Evolutionary conservation across 1,284 basidiomycete genomes (phyloP).

Genomic region (Thecaphora thlaspeos): DNA sequence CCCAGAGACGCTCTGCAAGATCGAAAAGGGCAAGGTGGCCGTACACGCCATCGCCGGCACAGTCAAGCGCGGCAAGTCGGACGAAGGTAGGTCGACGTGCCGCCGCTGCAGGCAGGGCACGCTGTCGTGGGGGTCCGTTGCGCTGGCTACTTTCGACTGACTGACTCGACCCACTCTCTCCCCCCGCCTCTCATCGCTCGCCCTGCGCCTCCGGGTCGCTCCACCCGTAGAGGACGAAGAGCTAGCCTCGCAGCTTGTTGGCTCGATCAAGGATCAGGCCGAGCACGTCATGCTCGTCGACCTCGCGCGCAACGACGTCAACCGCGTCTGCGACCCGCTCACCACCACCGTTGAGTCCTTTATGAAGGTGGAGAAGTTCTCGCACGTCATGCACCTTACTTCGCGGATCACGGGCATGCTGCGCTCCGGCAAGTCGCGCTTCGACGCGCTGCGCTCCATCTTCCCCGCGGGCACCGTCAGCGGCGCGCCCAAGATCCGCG

Average conservation of each 20-base stretch:
- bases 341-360: conserved; percentile 95
- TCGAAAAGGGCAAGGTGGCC: conserved; percentile 79
- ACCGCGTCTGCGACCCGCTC: conserved; percentile 89
- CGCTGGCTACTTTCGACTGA: no score
- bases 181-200: no score
- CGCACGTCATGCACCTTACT: conserved; percentile 96
- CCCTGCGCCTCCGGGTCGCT: no score
- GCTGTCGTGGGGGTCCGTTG: no score
- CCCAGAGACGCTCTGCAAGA: conserved; percentile 96
- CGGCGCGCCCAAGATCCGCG: conserved; percentile 97
- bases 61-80: conserved; percentile 71
- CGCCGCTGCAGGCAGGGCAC: no score
- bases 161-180: no score
- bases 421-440: conserved; percentile 79
- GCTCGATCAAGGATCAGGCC: conserved; percentile 89
- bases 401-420: conserved; percentile 88
- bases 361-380: conserved; percentile 93
- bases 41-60: conserved; percentile 99
- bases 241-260: conserved; percentile 72
- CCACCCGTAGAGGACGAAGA: conserved; percentile 73
- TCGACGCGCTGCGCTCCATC: conserved; percentile 97
- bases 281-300: conserved; percentile 99
- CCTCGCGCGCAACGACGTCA: conserved; percentile 97
- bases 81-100: conserved; percentile 3
- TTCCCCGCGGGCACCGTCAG: conserved; percentile 99